Evolutionary conservation across 2,329 filamentous ascomycete genomes (phyloP).

Genomic region (Gaeumannomyces tritici): DNA sequence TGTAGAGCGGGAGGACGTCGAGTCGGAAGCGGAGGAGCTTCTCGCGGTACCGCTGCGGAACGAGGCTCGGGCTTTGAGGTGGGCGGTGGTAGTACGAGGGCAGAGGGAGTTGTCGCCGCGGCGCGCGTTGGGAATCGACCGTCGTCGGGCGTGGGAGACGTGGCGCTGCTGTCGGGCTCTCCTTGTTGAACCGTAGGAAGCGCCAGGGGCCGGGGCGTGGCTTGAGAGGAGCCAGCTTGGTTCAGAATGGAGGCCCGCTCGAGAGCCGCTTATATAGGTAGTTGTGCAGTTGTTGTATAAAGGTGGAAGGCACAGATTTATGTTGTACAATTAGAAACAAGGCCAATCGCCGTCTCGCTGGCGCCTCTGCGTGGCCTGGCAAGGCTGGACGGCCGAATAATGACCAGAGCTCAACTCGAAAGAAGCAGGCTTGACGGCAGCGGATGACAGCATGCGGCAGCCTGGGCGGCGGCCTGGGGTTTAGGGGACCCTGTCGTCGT

Average conservation of each 20-base stretch:
- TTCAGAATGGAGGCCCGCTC: neutral
- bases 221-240: neutral
- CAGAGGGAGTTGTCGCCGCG: no score
- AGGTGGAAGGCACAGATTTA: neutral
- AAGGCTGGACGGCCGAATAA: neutral
- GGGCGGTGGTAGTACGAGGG: neutral
- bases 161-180: neutral
- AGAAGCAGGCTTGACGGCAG: neutral
- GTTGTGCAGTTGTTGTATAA: neutral
- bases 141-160: neutral
- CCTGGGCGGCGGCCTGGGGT: no score
- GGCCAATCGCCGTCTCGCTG: no score
- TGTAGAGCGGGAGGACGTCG: slow-evolving; percentile 63
- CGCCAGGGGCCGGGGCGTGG: neutral
- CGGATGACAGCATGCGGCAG: neutral
- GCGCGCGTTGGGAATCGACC: no score
- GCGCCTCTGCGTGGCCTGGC: neutral
- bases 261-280: neutral
- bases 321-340: neutral
- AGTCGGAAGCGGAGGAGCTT: slow-evolving; percentile 62
- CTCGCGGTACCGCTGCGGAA: slow-evolving; percentile 53
- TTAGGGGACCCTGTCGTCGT: neutral
- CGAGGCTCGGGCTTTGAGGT: slow-evolving; percentile 26
- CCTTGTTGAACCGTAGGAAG: neutral
- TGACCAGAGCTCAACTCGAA: neutral